Evolutionary conservation across 148 eudicot genomes (phyloP), one percentile per base, ranked within the genome.

Genomic region (Persicaria tinctoria): DNA sequence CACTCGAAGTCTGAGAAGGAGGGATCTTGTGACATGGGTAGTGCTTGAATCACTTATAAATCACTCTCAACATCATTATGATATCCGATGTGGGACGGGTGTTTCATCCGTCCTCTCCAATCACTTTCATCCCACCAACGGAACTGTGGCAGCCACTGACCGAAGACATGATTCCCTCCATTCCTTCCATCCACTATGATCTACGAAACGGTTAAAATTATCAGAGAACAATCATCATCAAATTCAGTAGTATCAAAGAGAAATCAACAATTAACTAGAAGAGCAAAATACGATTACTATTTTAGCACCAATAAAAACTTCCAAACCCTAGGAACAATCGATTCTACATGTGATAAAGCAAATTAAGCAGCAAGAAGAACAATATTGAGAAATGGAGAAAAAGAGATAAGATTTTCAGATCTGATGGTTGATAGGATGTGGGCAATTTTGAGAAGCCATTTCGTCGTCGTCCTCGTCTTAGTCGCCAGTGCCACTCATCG

Each of bases 141-240:
- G 78, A 54, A 27, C 97, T 97, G 46, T 85, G 86, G 78, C 90
- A 95, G 1, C 97, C 97, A n/a, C 82, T 92, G 6, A 95, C 94
- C 1, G 96, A 86, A 10, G 87, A 97, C 3, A 95, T 81, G 27
- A 90, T 86, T 23, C 83, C 66, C 38, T 87, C 88, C 99, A 95
- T 95, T 71, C 87, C 91, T 76, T 78, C 80, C 51, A 85, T 49
- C 74, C 10, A 49, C 41, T 64, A 12, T 47, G 7, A 41, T 13
- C 70, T 64, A 13, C 17, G 27, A 41, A 64, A 64, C n/a, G n/a
- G 70, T 41, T 12, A 1, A 64, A 64, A 4, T 64, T 17, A 38
- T 64, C 70, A 64, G 70, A 64, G 0, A 32, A 38, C 47, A 64
- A 13, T 64, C 70, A 41, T 41, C n/a, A 17, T 12, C 46, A 64